Evolutionary conservation across 2,329 filamentous ascomycete species (phyloP).

Genomic region (Colletotrichum navitas): DNA sequence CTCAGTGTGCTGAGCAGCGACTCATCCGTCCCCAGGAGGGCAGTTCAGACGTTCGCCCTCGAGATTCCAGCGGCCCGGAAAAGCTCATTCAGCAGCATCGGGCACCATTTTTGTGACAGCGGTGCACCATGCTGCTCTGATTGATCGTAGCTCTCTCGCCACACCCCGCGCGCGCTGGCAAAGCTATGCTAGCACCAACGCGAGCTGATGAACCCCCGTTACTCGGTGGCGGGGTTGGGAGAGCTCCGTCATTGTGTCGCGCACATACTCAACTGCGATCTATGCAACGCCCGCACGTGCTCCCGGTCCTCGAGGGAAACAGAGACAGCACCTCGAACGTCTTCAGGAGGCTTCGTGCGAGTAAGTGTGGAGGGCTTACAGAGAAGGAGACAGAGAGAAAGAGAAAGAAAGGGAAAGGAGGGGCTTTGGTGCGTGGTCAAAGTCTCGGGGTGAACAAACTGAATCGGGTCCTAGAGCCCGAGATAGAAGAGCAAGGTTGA

Average conservation of each 20-base stretch:
- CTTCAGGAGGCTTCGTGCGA: not conserved
- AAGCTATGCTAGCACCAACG: not conserved
- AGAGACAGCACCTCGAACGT: not conserved
- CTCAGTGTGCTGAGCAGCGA: not conserved
- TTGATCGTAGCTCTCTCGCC: not conserved
- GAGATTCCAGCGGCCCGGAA: not conserved
- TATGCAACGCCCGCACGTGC: not conserved
- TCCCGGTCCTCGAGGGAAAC: not conserved
- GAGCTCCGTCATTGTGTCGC: not conserved
- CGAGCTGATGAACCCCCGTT: not conserved
- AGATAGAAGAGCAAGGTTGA: not conserved
- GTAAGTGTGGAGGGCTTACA: not conserved
- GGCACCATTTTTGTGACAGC: not conserved
- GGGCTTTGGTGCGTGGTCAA: not conserved
- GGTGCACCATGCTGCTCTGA: not conserved
- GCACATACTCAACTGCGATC: not conserved
- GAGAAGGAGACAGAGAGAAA: not conserved
- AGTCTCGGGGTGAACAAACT: not conserved
- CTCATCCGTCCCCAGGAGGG: not conserved
- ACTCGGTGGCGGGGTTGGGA: not conserved
- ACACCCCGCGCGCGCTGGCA: not conserved
- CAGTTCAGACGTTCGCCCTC: conserved; percentile 1
- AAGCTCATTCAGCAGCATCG: not conserved
- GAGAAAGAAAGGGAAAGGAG: not conserved
- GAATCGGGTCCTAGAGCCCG: not conserved